These are phyloP conservation scores for Saccharomyces hybrid DNA, from an alignment of 1,139 yeast genomes.

Conservation along the genomic window DNA sequence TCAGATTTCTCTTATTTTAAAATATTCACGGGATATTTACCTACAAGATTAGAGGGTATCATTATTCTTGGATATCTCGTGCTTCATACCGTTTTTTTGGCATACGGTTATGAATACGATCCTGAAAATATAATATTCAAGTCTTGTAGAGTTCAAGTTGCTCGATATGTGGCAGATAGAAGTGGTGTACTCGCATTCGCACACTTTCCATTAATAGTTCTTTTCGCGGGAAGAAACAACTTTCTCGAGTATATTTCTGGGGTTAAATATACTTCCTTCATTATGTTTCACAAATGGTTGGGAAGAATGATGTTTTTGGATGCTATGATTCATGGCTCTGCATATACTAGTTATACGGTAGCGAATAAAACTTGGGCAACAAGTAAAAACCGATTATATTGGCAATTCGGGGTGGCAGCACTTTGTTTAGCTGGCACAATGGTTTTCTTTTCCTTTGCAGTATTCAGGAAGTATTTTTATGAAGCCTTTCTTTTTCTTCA, in stretches of 20 bases:
- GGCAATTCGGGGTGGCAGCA: too few species aligned
- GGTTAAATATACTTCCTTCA: too few species aligned
- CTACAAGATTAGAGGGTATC: too few species aligned
- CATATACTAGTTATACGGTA: constrained; percentile 25
- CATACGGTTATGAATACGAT: too few species aligned
- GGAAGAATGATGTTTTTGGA: too few species aligned
- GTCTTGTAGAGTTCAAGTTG: constrained; percentile 37
- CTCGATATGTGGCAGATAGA: constrained; percentile 38
- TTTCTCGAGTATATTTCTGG: constrained; percentile 36
- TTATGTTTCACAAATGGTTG: too few species aligned
- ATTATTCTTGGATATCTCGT: too few species aligned
- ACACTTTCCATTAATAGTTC: constrained; percentile 42
- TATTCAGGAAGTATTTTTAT: constrained; percentile 48
- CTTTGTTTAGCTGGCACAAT: constrained; percentile 10
- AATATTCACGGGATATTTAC: too few species aligned
- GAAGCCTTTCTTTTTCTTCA: constrained; percentile 42
- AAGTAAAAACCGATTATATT: too few species aligned
- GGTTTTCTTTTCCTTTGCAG: constrained; percentile 39
- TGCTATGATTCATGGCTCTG: too few species aligned
- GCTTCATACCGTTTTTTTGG: too few species aligned
- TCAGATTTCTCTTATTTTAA: too few species aligned
- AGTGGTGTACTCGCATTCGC: constrained; percentile 44
- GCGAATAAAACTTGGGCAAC: constrained; percentile 9
- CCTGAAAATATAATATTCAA: constrained; percentile 9
- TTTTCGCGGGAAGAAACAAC: constrained; percentile 29